Evolutionary conservation across 352 stramenopile genomes (phyloP).

Genomic region (Phytophthora tentaculata): DNA sequence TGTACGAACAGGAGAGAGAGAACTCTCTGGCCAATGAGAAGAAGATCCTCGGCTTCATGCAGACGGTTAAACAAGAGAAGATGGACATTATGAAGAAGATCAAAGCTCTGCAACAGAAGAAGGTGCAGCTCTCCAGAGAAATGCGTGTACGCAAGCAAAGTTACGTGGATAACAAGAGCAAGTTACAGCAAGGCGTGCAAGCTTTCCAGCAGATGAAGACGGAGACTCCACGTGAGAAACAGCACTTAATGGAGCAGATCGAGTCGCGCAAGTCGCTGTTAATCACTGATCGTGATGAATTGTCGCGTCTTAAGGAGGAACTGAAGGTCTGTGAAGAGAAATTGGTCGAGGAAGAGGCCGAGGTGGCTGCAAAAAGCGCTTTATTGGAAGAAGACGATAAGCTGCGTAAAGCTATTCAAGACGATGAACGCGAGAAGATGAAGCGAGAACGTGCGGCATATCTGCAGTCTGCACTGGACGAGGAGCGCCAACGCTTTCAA

Average conservation of each 20-base stretch:
- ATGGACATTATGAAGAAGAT: conserved; percentile 91
- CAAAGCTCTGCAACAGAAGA: conserved; percentile 84
- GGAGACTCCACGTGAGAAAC: conserved; percentile 53
- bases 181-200: conserved; percentile 78
- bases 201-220: conserved; percentile 68
- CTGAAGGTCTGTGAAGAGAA: conserved; percentile 66
- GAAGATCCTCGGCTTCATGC: conserved; percentile 89
- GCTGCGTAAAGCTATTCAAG: conserved; percentile 74
- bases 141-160: conserved; percentile 78
- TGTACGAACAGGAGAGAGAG: conserved; percentile 89
- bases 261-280: conserved; percentile 63
- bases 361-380: conserved; percentile 71
- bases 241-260: conserved; percentile 67
- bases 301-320: conserved; percentile 65
- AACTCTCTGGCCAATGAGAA: conserved; percentile 86
- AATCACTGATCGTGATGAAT: conserved; percentile 66
- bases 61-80: conserved; percentile 92
- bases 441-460: conserved; percentile 70
- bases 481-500: conserved; percentile 68
- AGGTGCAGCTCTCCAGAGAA: conserved; percentile 75
- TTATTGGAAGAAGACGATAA: conserved; percentile 85
- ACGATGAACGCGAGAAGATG: conserved; percentile 87
- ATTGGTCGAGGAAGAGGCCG: conserved; percentile 76
- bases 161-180: conserved; percentile 73
- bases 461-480: conserved; percentile 65